phyloP scores from a whole-genome alignment of 345 rosid genomes.

The Bretschneidera sinensis region DNA sequence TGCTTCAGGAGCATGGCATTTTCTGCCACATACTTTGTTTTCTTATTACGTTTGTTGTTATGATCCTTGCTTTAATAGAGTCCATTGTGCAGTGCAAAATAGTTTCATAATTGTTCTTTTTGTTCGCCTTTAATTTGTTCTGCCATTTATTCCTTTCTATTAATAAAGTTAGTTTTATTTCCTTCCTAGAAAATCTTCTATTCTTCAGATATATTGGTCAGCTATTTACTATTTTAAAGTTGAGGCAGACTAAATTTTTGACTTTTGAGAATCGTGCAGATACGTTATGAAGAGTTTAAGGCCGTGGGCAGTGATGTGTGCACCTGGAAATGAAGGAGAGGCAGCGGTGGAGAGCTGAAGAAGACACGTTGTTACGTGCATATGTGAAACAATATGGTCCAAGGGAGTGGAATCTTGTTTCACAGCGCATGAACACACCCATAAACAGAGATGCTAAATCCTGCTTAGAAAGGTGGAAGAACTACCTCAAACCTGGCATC shows the following conservation, averaged over 20 bases:
- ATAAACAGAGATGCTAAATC: slow-evolving; percentile 90
- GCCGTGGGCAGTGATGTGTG: slow-evolving; percentile 59
- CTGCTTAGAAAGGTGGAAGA: slow-evolving; percentile 95
- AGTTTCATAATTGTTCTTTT: too few species aligned
- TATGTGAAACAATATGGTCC: slow-evolving; percentile 95
- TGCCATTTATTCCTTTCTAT: background rate
- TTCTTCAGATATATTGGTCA: too few species aligned
- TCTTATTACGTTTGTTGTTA: too few species aligned
- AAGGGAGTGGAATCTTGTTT: slow-evolving; percentile 91
- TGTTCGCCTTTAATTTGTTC: background rate
- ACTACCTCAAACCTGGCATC: slow-evolving; percentile 96
- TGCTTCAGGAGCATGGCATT: too few species aligned
- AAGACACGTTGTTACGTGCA: slow-evolving; percentile 78
- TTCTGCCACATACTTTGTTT: too few species aligned
- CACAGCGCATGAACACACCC: slow-evolving; percentile 86
- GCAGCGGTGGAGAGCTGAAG: slow-evolving; percentile 99
- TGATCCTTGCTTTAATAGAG: too few species aligned
- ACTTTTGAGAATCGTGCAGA: slow-evolving; percentile 22
- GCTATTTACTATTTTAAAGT: background rate
- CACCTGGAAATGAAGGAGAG: slow-evolving; percentile 95
- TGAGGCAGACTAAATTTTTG: background rate
- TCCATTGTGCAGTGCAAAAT: too few species aligned
- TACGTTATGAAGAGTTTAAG: slow-evolving; percentile 45
- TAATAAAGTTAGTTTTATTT: background rate
- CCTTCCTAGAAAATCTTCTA: background rate